Base-by-base conservation (phyloP, 2,329 filamentous ascomycete species). In the Teratosphaeriaceae sp. region DNA sequence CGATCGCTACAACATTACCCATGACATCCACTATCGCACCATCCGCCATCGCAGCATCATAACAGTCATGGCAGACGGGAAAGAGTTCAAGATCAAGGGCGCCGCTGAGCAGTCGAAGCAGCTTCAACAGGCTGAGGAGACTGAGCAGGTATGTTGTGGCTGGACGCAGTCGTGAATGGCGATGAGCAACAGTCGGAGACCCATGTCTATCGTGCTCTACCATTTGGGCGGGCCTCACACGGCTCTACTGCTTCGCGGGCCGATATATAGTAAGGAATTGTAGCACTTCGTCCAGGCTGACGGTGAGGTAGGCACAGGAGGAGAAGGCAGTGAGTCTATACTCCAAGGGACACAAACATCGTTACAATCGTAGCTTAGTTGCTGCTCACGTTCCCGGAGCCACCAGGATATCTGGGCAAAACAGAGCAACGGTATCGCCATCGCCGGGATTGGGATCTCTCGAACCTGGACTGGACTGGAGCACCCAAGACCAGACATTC, bases 11-110 rank as follows among this genome's bases (percentile, higher is more conserved):
- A 27, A 27, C 24, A 8, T 27, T 13, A 27, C 24, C 24, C 13
- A 8, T 27, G 8, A 27, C 24, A 27, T 27, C 24, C 24, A 27
- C 13, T 13, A 27, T 8, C 24, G 8, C 8, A 8, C 8, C 24
- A 8, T 27, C 13, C 24, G 24, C 24, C 13, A 34, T 34, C 7
- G 5, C 20, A 34, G 35, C 35, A 24, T n/a, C n/a, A n/a, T n/a
- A 22, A 15, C 8, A 38, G 12, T 8, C 20, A 56, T 56, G 53
- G 39, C 49, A 20, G 43, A 51, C 33, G 43, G 46, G 31, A 47
- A 49, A 22, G 54, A 53, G 24, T 43, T 51, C 38, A 43, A 47
- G 29, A 51, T 53, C 40, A 53, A 52, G 41, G 52, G 50, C 29
- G 52, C 53, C 12, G 53, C 52, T 30, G 35, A 23, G 36, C 40